These are phyloP conservation scores for Fusarium sp. DNA, from an alignment of 2,329 filamentous ascomycete species.

Conservation along the genomic window DNA sequence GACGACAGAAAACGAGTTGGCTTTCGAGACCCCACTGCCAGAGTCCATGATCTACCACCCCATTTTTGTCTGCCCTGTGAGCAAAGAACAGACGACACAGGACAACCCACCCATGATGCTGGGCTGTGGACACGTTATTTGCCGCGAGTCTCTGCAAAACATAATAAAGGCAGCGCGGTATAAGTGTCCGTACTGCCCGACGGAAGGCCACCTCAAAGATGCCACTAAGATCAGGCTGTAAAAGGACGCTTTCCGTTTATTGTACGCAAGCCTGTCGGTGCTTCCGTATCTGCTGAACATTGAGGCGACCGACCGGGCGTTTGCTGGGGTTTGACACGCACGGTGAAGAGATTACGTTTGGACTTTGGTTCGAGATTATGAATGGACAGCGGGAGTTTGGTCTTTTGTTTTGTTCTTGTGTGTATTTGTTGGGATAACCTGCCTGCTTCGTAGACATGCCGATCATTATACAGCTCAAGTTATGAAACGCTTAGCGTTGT, in stretches of 20 bases:
- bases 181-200: conserved; percentile 97
- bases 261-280: neutral
- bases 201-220: conserved; percentile 81
- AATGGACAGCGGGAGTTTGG: conserved; percentile 40
- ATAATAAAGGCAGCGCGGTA: conserved; percentile 83
- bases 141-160: conserved; percentile 82
- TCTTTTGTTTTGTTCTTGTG: conserved; percentile 18
- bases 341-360: neutral
- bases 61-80: conserved; percentile 97
- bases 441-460: conserved; percentile 10
- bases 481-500: conserved; percentile 28
- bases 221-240: conserved; percentile 78
- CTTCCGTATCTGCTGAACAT: neutral
- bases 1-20: conserved; percentile 91
- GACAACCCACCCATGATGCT: conserved; percentile 96
- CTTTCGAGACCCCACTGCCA: conserved; percentile 76
- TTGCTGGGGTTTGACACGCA: conserved; percentile 9
- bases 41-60: conserved; percentile 82
- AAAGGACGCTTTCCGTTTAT: neutral
- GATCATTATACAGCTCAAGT: conserved; percentile 11
- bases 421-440: conserved; percentile 29
- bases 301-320: conserved; percentile 12
- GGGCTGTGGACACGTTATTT: conserved; percentile 94
- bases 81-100: conserved; percentile 95
- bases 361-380: conserved; percentile 18